Evolutionary conservation across 2,329 filamentous ascomycete species (phyloP).

Genomic region (Cercospora janseana): DNA sequence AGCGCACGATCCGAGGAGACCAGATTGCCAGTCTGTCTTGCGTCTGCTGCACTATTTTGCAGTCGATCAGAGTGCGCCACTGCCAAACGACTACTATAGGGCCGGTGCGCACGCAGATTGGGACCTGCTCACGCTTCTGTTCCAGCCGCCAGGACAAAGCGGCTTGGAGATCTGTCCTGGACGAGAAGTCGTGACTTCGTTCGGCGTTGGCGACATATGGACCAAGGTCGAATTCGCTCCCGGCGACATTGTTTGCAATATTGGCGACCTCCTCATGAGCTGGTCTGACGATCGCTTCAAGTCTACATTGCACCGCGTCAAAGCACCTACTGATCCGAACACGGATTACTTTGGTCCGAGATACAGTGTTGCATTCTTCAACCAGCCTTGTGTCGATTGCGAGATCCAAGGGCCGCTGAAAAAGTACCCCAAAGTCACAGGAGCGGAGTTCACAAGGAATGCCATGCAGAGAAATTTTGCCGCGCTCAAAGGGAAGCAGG

Average conservation of each 20-base stretch:
- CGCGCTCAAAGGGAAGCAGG: conserved; percentile 6
- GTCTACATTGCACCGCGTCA: conserved; percentile 64
- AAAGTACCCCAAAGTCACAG: conserved; percentile 62
- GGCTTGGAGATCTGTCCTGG: conserved; percentile 66
- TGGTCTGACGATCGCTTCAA: conserved; percentile 69
- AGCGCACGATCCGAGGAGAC: conserved; percentile 51
- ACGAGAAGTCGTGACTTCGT: conserved; percentile 58
- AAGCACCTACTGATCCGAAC: conserved; percentile 55
- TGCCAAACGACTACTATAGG: conserved; percentile 53
- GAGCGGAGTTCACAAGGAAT: conserved; percentile 58
- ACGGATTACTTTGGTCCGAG: conserved; percentile 57
- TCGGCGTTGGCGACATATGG: conserved; percentile 60
- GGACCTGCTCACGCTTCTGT: conserved; percentile 62
- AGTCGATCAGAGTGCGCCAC: conserved; percentile 33
- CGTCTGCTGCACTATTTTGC: conserved; percentile 57
- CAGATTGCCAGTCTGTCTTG: conserved; percentile 56
- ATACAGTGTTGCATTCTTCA: conserved; percentile 66
- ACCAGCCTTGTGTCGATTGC: conserved; percentile 60
- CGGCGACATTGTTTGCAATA: conserved; percentile 62
- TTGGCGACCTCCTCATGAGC: conserved; percentile 65
- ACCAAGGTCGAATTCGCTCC: conserved; percentile 58
- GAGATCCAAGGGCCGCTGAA: conserved; percentile 59
- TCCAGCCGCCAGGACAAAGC: conserved; percentile 59
- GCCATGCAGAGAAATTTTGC: conserved; percentile 57
- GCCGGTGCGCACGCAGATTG: conserved; percentile 65